These are phyloP conservation scores for Blastocystis sp. DNA, from an alignment of 352 stramenopile genomes.

Conservation along the genomic window DNA sequence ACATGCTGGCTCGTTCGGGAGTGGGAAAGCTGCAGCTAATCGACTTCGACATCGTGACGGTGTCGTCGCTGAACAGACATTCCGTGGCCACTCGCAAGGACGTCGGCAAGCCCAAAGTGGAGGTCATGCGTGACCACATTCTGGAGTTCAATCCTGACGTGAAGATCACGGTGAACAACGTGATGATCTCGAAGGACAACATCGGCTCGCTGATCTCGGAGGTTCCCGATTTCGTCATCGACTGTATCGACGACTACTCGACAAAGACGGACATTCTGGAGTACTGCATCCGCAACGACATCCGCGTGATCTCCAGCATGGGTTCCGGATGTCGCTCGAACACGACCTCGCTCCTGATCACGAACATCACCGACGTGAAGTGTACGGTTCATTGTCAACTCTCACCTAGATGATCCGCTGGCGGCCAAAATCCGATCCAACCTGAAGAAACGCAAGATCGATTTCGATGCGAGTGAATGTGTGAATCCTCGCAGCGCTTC, in stretches of 20 bases:
- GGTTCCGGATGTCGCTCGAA: constrained; percentile 87
- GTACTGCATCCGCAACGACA: constrained; percentile 68
- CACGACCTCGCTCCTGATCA: constrained; percentile 87
- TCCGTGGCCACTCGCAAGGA: constrained; percentile 85
- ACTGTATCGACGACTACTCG: constrained; percentile 96
- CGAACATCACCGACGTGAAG: constrained; percentile 77
- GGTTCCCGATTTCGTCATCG: constrained; percentile 80
- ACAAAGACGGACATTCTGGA: constrained; percentile 87
- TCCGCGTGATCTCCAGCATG: constrained; percentile 74
- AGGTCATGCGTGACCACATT: constrained; percentile 72
- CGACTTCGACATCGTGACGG: constrained; percentile 97
- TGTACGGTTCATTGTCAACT: background rate
- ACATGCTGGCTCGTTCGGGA: constrained; percentile 89
- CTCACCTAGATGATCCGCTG: constrained; percentile 74
- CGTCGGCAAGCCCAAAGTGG: constrained; percentile 76
- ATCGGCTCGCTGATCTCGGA: background rate
- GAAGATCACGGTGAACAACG: background rate
- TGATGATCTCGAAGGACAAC: constrained; percentile 34
- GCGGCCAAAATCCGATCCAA: constrained; percentile 86
- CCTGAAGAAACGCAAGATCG: constrained; percentile 72
- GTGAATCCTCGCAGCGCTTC: background rate
- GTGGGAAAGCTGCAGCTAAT: constrained; percentile 85
- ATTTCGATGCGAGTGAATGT: constrained; percentile 62
- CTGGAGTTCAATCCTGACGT: constrained; percentile 60
- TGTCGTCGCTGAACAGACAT: constrained; percentile 95